Evolutionary conservation across 257 asterid genomes (phyloP).

Genomic region (Petrea volubilis): DNA sequence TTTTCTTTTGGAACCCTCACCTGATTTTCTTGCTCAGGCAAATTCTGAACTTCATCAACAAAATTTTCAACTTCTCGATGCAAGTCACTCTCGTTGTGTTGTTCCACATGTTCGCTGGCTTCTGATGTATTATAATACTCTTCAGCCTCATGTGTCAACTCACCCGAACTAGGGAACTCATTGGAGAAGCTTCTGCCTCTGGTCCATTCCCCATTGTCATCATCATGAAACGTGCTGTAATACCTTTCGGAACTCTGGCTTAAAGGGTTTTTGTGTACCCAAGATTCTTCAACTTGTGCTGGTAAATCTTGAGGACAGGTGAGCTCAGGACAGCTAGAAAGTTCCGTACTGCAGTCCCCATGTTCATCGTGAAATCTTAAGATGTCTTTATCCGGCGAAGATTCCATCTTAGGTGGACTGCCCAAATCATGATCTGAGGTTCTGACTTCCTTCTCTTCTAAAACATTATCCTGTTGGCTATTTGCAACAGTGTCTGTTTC

Average conservation of each 20-base stretch:
- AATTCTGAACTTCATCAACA: conserved; percentile 15
- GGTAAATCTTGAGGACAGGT: conserved; percentile 23
- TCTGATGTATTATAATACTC: conserved; percentile 13
- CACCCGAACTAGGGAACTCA: conserved; percentile 46
- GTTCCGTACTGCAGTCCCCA: conserved; percentile 23
- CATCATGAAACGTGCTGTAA: conserved; percentile 24
- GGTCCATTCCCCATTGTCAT: conserved; percentile 15
- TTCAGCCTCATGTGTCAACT: conserved; percentile 32
- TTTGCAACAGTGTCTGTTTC: conserved; percentile 25
- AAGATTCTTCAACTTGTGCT: conserved; percentile 19
- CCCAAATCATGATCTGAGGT: conserved; percentile 29
- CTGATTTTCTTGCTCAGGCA: conserved; percentile 24
- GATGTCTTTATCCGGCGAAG: conserved; percentile 28
- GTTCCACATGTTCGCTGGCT: conserved; percentile 19
- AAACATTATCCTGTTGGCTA: conserved; percentile 19
- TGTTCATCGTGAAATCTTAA: conserved; percentile 15
- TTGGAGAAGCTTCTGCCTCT: conserved; percentile 38
- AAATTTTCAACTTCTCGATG: conserved; percentile 23
- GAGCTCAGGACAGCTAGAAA: conserved; percentile 36
- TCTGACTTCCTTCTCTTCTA: conserved; percentile 33
- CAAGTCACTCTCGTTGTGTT: conserved; percentile 18
- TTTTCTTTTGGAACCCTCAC: conserved; percentile 22
- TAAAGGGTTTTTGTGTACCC: conserved; percentile 20
- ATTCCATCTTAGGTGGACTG: conserved; percentile 28
- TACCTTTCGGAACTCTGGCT: conserved; percentile 20